Percentiles rank a stretch among this genome's conserved stretches.
Conservation (phyloP, 2,329 filamentous ascomycete genomes). For the Scedosporium aurantiacum region DNA sequence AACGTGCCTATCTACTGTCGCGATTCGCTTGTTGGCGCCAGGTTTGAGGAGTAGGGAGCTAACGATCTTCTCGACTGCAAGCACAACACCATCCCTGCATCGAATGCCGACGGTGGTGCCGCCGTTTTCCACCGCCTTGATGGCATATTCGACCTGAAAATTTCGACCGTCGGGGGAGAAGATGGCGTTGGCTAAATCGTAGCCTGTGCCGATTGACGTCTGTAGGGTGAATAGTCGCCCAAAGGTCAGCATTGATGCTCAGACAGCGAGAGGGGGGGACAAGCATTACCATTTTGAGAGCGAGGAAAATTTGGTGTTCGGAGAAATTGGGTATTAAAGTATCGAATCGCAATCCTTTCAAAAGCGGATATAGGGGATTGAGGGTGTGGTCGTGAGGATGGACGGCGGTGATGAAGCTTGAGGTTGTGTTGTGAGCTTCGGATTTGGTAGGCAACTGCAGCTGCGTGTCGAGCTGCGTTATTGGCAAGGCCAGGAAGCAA, state of each 20-base stretch:
- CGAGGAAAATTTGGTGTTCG: not conserved
- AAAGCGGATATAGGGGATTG: not conserved
- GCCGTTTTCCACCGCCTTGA: conserved; percentile 97
- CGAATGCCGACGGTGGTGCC: conserved; percentile 93
- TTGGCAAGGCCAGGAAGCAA: not conserved
- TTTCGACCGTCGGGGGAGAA: conserved; percentile 98
- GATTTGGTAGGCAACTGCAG: conserved; percentile 5
- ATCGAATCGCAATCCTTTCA: not conserved
- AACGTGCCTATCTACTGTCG: conserved; percentile 84
- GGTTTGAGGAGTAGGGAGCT: conserved; percentile 91
- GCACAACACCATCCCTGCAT: conserved; percentile 92
- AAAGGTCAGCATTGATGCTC: conserved; percentile 1
- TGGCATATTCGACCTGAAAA: conserved; percentile 98
- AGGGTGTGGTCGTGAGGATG: not conserved
- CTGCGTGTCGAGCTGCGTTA: conserved; percentile 8
- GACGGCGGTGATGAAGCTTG: conserved; percentile 10
- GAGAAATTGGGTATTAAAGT: not conserved
- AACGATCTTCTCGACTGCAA: conserved; percentile 94
- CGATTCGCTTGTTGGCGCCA: conserved; percentile 93
- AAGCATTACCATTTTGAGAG: not conserved
- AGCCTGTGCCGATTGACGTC: conserved; percentile 99
- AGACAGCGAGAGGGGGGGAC: not conserved
- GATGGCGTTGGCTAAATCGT: conserved; percentile 98
- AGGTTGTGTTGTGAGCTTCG: conserved; percentile 9
- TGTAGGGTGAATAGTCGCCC: conserved; percentile 25